phyloP scores from a whole-genome alignment of 345 rosid species.

The Salix viminalis region DNA sequence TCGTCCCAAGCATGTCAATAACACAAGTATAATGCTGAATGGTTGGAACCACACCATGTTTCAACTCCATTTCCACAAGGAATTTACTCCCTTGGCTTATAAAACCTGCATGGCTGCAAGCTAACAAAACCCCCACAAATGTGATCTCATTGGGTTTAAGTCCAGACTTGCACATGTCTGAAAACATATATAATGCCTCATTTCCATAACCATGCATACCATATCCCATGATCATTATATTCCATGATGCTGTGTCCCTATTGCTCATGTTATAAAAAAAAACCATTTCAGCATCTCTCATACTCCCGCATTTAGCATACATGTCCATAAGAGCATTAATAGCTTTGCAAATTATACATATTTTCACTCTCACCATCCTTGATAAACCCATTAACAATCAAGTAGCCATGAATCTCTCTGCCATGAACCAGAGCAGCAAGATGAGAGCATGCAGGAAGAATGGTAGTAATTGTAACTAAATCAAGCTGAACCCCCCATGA shows the following conservation, averaged over 20 bases:
- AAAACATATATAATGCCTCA: conserved; percentile 49
- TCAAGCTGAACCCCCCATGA: conserved; percentile 2
- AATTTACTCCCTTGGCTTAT: conserved; percentile 41
- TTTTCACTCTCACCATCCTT: conserved; percentile 17
- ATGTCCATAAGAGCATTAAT: conserved; percentile 50
- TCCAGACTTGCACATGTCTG: conserved; percentile 34
- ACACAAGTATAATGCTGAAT: conserved; percentile 61
- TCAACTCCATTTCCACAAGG: conserved; percentile 39
- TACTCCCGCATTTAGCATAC: conserved; percentile 61
- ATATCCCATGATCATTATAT: conserved; percentile 54
- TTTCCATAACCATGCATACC: conserved; percentile 52
- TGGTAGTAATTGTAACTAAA: conserved; percentile 3
- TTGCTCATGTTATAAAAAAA: conserved; percentile 40
- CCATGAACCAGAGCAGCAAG: conserved; percentile 53
- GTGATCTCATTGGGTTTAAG: conserved; percentile 53
- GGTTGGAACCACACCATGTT: conserved; percentile 43
- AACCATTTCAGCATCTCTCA: conserved; percentile 46
- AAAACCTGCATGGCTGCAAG: conserved; percentile 64
- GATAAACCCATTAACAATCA: conserved; percentile 38
- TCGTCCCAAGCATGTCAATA: conserved; percentile 70
- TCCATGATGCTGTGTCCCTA: conserved; percentile 61
- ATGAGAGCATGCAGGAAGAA: conserved; percentile 25
- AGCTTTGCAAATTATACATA: conserved; percentile 25
- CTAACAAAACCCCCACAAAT: conserved; percentile 50
- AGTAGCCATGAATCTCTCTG: conserved; percentile 45